These are phyloP conservation scores for Cryptococcus wingfieldii DNA, from an alignment of 1,284 basidiomycete species.

Conservation along the genomic window DNA sequence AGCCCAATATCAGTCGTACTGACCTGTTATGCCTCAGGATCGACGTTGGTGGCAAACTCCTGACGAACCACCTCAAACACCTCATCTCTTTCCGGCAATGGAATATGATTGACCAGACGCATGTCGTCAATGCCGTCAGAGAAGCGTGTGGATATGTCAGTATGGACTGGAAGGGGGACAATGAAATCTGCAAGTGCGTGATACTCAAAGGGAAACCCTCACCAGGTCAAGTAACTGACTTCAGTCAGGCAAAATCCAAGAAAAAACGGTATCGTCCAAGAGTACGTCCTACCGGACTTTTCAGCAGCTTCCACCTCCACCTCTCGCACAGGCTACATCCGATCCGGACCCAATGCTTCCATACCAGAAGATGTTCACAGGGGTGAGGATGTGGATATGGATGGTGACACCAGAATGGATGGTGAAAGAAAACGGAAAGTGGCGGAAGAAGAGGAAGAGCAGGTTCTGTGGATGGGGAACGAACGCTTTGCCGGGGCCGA, in stretches of 20 bases:
- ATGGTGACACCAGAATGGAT: constrained; percentile 1
- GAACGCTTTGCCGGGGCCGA: constrained; percentile 88
- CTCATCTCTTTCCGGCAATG: constrained; percentile 90
- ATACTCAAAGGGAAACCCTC: neutral
- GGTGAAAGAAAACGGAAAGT: neutral
- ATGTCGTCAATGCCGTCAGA: constrained; percentile 86
- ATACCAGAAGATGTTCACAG: constrained; percentile 8
- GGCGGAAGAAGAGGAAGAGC: constrained; percentile 56
- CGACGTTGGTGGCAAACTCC: constrained; percentile 86
- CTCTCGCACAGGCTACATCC: constrained; percentile 59
- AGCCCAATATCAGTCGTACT: too few relatives aligned
- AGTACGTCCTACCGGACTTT: constrained; percentile 87
- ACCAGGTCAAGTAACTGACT: neutral
- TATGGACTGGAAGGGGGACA: constrained; percentile 64
- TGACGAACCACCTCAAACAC: constrained; percentile 93
- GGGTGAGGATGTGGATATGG: neutral
- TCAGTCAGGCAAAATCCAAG: constrained; percentile 21
- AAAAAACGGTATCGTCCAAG: constrained; percentile 67
- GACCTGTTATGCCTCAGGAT: constrained; percentile 56
- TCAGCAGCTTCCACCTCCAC: constrained; percentile 59
- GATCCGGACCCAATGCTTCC: constrained; percentile 45
- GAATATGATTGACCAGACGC: constrained; percentile 96
- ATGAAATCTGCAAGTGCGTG: constrained; percentile 72
- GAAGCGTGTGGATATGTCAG: constrained; percentile 82
- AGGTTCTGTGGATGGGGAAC: constrained; percentile 79